Evolutionary conservation across 2,329 filamentous ascomycete species (phyloP).

Genomic region (Colletotrichum endophyticum): DNA sequence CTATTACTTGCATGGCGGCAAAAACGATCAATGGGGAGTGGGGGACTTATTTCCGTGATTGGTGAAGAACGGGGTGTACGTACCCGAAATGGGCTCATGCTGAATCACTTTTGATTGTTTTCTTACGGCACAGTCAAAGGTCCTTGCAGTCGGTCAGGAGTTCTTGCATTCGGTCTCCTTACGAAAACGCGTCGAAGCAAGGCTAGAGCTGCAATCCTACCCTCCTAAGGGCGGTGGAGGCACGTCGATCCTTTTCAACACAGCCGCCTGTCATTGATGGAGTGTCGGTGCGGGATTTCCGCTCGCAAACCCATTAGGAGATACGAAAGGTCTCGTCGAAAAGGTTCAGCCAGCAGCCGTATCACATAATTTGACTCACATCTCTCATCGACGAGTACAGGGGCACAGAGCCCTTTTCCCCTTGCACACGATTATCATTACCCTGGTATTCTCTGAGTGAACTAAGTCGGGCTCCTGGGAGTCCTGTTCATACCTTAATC

Average conservation of each 20-base stretch:
- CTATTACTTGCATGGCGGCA: background rate
- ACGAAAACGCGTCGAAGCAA: background rate
- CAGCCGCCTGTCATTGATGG: background rate
- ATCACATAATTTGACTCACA: background rate
- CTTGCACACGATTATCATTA: background rate
- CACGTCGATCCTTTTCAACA: background rate
- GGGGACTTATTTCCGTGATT: background rate
- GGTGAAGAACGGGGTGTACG: background rate
- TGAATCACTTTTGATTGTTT: background rate
- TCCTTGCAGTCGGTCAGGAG: background rate
- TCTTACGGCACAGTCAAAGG: background rate
- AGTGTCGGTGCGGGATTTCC: background rate
- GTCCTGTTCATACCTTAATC: too few relatives aligned
- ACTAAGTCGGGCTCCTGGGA: background rate
- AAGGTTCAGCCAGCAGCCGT: background rate
- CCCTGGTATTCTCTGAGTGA: background rate
- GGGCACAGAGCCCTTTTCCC: background rate
- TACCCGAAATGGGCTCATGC: background rate
- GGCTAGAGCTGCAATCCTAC: background rate
- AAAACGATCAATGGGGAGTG: background rate
- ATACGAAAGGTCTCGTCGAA: background rate
- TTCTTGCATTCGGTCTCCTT: rapidly evolving
- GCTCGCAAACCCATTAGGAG: background rate
- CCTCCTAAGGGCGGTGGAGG: background rate
- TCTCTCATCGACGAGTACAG: background rate